phyloP scores from a whole-genome alignment of 306 rosid species.

The Carpinus fangiana region DNA sequence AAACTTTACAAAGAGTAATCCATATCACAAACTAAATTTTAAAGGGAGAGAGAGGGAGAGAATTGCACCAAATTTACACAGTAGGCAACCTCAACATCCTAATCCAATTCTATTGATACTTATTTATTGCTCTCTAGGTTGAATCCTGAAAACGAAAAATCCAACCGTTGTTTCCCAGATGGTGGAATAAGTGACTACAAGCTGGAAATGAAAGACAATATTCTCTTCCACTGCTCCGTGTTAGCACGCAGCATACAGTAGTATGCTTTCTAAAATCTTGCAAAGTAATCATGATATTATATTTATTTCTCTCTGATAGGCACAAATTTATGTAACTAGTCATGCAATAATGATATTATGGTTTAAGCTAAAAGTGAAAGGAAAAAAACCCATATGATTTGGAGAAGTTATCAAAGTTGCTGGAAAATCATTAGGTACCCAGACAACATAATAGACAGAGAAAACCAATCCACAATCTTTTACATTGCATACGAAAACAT shows the following conservation, averaged over 20 bases:
- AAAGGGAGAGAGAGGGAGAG: not conserved
- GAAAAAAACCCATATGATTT: not conserved
- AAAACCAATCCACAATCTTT: not conserved
- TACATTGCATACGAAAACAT: not conserved
- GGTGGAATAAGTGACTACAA: constrained; percentile 2
- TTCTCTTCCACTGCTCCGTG: not conserved
- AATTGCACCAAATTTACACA: not conserved
- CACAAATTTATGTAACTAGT: not conserved
- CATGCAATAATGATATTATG: not conserved
- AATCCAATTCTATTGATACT: constrained; percentile 15
- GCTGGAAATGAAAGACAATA: constrained; percentile 7
- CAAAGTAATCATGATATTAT: not conserved
- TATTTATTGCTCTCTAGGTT: not conserved
- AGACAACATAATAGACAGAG: not conserved
- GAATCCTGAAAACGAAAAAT: constrained; percentile 15
- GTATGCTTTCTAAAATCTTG: not conserved
- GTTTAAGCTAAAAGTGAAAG: not conserved
- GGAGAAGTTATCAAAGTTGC: not conserved
- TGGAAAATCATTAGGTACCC: not conserved
- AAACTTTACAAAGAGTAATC: not conserved
- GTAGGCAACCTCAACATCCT: constrained; percentile 12
- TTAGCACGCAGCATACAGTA: not conserved
- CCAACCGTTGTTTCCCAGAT: not conserved
- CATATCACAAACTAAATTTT: not conserved
- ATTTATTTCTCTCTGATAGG: not conserved